Conservation (phyloP, 2,329 filamentous ascomycete genomes). For the Diplodia corticola region DNA sequence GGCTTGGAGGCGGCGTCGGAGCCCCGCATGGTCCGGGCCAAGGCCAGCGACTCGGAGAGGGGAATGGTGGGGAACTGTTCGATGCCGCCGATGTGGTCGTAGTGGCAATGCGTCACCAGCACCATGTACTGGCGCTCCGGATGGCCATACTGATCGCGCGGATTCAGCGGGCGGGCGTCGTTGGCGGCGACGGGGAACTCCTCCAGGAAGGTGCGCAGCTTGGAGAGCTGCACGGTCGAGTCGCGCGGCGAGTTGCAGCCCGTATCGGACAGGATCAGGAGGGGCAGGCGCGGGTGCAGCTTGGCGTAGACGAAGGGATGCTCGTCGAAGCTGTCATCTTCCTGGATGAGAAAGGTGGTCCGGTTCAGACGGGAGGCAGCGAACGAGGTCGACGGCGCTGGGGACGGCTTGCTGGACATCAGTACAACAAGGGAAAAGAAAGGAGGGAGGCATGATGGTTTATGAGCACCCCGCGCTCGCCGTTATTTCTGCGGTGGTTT, state of each 20-base stretch:
- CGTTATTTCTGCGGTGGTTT: slow-evolving; percentile 11
- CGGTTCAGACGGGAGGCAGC: slow-evolving; percentile 40
- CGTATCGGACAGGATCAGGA: slow-evolving; percentile 48
- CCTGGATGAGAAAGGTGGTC: slow-evolving; percentile 48
- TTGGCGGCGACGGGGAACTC: slow-evolving; percentile 41
- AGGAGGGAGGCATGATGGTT: neutral
- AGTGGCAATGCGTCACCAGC: slow-evolving; percentile 52
- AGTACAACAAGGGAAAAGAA: neutral
- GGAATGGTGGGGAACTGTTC: slow-evolving; percentile 34
- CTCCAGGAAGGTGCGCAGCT: slow-evolving; percentile 47
- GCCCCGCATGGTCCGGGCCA: neutral
- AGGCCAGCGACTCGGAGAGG: neutral
- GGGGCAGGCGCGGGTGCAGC: slow-evolving; percentile 33
- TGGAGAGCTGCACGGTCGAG: slow-evolving; percentile 30
- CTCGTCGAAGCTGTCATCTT: slow-evolving; percentile 48
- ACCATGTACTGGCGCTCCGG: slow-evolving; percentile 39
- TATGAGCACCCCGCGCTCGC: neutral
- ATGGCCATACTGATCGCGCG: slow-evolving; percentile 27
- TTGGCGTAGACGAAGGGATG: slow-evolving; percentile 52
- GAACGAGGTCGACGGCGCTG: slow-evolving; percentile 33
- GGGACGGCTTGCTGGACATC: slow-evolving; percentile 1
- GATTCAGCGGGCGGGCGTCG: slow-evolving; percentile 41
- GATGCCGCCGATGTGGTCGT: slow-evolving; percentile 44
- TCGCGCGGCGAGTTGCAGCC: slow-evolving; percentile 46
- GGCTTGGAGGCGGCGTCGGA: slow-evolving; percentile 20